Base-by-base conservation (phyloP, 2,329 filamentous ascomycete species). In the Raffaelea arxii region DNA sequence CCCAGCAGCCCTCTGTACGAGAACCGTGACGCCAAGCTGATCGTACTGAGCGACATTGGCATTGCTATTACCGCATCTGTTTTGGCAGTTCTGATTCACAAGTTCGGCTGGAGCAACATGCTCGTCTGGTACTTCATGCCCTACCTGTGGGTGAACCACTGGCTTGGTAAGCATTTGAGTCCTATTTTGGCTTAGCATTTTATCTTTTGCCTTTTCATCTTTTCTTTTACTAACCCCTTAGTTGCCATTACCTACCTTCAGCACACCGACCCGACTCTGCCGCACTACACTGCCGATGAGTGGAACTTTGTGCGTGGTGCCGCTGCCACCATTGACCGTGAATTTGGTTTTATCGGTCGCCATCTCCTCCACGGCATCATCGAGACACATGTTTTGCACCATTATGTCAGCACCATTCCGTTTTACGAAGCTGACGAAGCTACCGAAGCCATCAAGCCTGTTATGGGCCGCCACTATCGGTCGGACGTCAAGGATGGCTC, bases 71-170 rank as follows among this genome's bases (percentile, higher is more conserved):
- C 75, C 47, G 68, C 70, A 47, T 69, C 74, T 50, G 71, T 67
- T 44, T 75, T 95, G 50, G 76, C 77, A 66, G 75, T 74, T 58
- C 71, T 96, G 54, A 82, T 82, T 58, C 80, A 80, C 65, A 85
- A 68, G 47, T 96, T 83, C 57, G 92, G 92, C 60, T 91, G 82
- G 74, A 64, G 72, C 62, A 97, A 96, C 73, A 73, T 97, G 64
- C 70, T 86, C 50, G 84, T 98, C 53, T 97, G 92, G 91, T 98
- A 98, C 71, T 81, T 90, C 60, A 62, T 94, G 49, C 92, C 92
- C 32, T 98, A 97, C 66, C 75, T 96, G 51, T 96, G 91, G 91
- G 90, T 96, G 47, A 94, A 97, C 78, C 89, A 96, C 79, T 97
- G 91, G 91, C 84, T 97, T 47, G 87, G 87, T 92, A 81, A 76